A percentile compares a stretch with the other conserved stretches of the same genome.
These are phyloP conservation scores for Cucumis melo DNA, from an alignment of 306 rosid genomes.

Conservation along the genomic window DNA sequence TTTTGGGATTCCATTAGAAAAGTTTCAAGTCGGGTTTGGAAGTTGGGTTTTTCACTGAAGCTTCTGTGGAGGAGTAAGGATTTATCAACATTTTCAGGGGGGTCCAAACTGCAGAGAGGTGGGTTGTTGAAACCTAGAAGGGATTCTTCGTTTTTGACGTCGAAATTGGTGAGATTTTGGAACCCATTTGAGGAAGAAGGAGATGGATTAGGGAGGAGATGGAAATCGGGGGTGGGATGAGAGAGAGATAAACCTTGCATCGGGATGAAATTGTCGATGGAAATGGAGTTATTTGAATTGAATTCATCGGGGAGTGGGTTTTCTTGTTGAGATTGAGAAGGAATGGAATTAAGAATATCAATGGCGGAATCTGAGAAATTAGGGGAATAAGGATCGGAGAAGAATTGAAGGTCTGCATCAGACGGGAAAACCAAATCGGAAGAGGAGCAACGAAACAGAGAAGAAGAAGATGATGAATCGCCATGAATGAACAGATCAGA, in stretches of 20 bases:
- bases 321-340: background rate
- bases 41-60: conserved; percentile 40
- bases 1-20: conserved; percentile 24
- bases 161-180: conserved; percentile 19
- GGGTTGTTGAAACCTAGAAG: conserved; percentile 8
- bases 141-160: conserved; percentile 53
- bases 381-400: conserved; percentile 29
- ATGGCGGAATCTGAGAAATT: conserved; percentile 28
- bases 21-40: conserved; percentile 23
- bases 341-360: background rate
- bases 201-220: conserved; percentile 2
- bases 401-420: conserved; percentile 31
- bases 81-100: conserved; percentile 28
- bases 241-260: conserved; percentile 23
- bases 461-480: conserved; percentile 12
- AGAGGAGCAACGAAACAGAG: conserved; percentile 27
- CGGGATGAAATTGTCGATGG: conserved; percentile 23
- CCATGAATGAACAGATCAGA: conserved; percentile 36
- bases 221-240: conserved; percentile 9
- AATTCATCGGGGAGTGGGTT: conserved; percentile 17
- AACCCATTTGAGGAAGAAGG: conserved; percentile 16
- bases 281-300: background rate
- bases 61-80: conserved; percentile 47
- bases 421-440: conserved; percentile 19
- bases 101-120: conserved; percentile 45